phyloP scores from a whole-genome alignment of 129 eudicot genomes.

The Tanacetum coccineum region DNA sequence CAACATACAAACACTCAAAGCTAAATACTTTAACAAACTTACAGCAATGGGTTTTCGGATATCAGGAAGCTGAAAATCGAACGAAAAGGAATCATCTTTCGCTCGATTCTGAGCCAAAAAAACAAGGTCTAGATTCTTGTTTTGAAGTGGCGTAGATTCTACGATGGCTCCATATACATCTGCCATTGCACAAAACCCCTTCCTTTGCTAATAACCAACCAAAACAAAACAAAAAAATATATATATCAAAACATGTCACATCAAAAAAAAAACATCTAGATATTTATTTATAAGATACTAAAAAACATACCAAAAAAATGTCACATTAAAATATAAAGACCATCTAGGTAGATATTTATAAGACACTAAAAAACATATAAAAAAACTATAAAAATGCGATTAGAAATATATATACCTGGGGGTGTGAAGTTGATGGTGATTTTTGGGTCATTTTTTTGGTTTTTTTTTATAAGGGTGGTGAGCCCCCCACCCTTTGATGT shows the following conservation, averaged over 20 bases:
- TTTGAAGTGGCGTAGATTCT: conserved; percentile 17
- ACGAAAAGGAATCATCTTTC: conserved; percentile 17
- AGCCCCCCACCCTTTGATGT: conserved; percentile 26
- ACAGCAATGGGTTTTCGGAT: conserved; percentile 25
- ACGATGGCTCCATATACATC: conserved; percentile 31
- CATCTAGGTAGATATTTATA: conserved; percentile 16
- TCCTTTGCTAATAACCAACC: conserved; percentile 21
- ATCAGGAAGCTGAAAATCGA: conserved; percentile 32
- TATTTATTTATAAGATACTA: background rate
- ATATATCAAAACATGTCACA: background rate
- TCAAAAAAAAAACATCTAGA: background rate
- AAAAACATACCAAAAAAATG: background rate
- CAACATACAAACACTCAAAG: no score
- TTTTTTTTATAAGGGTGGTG: conserved; percentile 24
- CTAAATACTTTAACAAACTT: background rate
- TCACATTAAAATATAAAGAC: no score
- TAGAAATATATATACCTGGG: conserved; percentile 12
- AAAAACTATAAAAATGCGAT: background rate
- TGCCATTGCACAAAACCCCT: conserved; percentile 29
- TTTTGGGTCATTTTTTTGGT: conserved; percentile 31
- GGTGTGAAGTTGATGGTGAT: conserved; percentile 29
- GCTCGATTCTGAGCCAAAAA: conserved; percentile 12
- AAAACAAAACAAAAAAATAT: background rate
- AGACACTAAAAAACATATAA: no score
- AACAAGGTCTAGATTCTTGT: conserved; percentile 26